Base-by-base conservation (phyloP, 495 filamentous ascomycete genomes). In the Darksidea phi region DNA sequence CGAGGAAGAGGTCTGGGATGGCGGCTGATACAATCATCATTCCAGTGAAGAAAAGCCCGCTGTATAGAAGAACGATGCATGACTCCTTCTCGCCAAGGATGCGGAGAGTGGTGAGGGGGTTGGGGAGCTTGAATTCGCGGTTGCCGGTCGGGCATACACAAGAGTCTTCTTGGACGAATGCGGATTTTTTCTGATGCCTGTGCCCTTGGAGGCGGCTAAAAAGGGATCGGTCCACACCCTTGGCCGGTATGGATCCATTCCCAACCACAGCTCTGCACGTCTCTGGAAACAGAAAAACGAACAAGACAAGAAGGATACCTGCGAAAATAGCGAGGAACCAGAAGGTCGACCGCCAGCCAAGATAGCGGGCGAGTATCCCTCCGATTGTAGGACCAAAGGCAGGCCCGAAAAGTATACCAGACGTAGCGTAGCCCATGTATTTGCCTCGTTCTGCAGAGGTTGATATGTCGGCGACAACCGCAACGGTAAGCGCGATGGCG, bases 281-380 rank as follows among this genome's bases (percentile, higher is more conserved):
- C 72, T 90, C 88, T 2, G 87, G 87, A 15, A 88, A 75, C 10
- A 76, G 66, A 43, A 88, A 37, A 15, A 78, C 46, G 61, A 82
- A 84, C 1, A 80, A 70, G 23, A 84, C 63, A 8, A 84, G 70
- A 69, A 78, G 83, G 18, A 74, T 73, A 0, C 75, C 81, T 12
- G 77, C 74, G 25, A 84, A 66, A 43, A 90, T 88, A 47, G 79
- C 76, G 26, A 88, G 75, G 61, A 90, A 89, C 86, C 86, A 90
- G 68, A 91, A 93, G 42, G 88, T 86, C 47, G 80, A 76, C 23
- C 82, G 68, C 88, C 87, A 91, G 0, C 84, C 86, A 0, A 89
- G 74, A 46, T 81, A 87, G 28, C 87, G 77, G 8, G 78, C 74
- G 0, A 90, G 72, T 0, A 89, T 58, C 0, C 87, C 87, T 1